Percentiles rank a stretch among this genome's conserved stretches.
These are phyloP conservation scores for Nosema granulosis DNA, from an alignment of 371 early-diverging fungal species.

Conservation along the genomic window DNA sequence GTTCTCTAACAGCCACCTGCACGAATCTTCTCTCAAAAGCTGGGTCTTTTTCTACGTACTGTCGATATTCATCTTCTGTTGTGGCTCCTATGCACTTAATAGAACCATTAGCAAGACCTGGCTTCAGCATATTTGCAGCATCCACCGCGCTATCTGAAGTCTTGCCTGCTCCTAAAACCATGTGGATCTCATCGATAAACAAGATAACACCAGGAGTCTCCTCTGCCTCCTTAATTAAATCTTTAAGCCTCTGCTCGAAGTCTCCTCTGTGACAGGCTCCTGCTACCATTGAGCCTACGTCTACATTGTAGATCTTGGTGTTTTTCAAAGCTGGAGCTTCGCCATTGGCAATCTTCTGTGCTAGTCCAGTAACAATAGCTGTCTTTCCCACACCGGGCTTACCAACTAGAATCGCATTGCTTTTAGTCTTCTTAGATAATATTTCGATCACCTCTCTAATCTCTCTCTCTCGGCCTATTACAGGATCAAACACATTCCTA, in stretches of 20 bases:
- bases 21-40: conserved; percentile 80
- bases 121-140: conserved; percentile 83
- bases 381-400: conserved; percentile 73
- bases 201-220: conserved; percentile 80
- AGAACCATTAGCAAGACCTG: conserved; percentile 74
- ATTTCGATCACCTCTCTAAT: conserved; percentile 77
- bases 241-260: conserved; percentile 94
- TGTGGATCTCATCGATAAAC: conserved; percentile 97
- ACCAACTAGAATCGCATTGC: conserved; percentile 81
- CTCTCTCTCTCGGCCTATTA: conserved; percentile 79
- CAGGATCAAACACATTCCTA: conserved; percentile 75
- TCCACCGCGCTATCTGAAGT: conserved; percentile 75
- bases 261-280: conserved; percentile 87
- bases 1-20: conserved; percentile 75
- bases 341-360: conserved; percentile 84
- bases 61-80: conserved; percentile 77
- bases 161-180: conserved; percentile 76
- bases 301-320: conserved; percentile 78
- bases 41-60: conserved; percentile 77
- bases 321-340: conserved; percentile 83
- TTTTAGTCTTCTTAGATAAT: conserved; percentile 75
- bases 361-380: conserved; percentile 71
- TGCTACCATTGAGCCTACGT: conserved; percentile 86
- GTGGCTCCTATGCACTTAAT: conserved; percentile 80
- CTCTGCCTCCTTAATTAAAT: conserved; percentile 87